Evolutionary conservation across 805 yeast genomes (phyloP), one percentile per base, ranked within the genome.

Genomic region (Ogataea wickerhamii): DNA sequence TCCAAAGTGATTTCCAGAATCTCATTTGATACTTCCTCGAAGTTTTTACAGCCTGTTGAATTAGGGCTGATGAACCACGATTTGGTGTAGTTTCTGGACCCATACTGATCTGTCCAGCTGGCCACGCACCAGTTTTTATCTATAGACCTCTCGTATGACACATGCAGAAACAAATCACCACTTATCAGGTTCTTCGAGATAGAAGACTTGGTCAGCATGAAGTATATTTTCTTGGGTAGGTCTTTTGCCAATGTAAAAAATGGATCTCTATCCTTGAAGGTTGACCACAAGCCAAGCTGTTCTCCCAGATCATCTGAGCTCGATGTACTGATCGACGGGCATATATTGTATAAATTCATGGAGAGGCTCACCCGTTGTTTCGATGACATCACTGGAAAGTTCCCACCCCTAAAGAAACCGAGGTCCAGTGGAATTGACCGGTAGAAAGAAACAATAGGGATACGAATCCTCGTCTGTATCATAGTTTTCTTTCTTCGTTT

Each of bases 81-180:
- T 47, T 77, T 80, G 0, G 80, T 73, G 32, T 68, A 70, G 13
- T 80, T 74, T 10, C 76, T 69, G 3, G 68, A 67, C 0, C 96
- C 96, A 56, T 74, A 72, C 34, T 89, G 91, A 53, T 91, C 96
- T 0, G 93, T 71, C 94, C 97, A 87, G 0, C 94, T 82, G 0
- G 87, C 94, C 17, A 80, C 77, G 30, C 87, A 70, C 96, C 96
- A 91, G 38, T 76, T 78, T 43, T 78, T 79, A 57, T 89, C 95
- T 3, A 75, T 67, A 0, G 95, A 82, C 36, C 95, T 60, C 21
- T 87, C 87, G 52, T 89, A 91, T 1, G 95, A 87, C 8, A 93
- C 69, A 55, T 93, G 98, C 17, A 91, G 67, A 49, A 78, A 85
- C 1, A 85, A 68, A 51, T 88, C 96, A 43, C 82, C 84, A n/a